Evolutionary conservation across 2,329 filamentous ascomycete species (phyloP).

Genomic region (Pseudogymnoascus sp.): DNA sequence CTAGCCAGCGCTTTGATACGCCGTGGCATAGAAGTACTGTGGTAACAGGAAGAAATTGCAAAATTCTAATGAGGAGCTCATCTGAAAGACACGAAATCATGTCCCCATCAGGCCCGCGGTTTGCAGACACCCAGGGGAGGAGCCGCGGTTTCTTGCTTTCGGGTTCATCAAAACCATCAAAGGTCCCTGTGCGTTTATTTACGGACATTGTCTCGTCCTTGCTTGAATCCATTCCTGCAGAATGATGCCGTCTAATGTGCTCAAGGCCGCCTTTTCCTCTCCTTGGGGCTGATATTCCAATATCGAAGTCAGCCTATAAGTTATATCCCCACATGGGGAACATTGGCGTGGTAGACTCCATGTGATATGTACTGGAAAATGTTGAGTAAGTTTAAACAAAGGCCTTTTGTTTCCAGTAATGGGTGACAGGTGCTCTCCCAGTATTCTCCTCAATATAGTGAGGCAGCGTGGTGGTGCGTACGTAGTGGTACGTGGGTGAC

Average conservation of each 20-base stretch:
- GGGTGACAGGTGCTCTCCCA: not conserved
- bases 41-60: conserved; percentile 64
- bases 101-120: conserved; percentile 35
- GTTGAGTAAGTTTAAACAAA: not conserved
- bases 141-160: not conserved
- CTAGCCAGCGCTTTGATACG: conserved; percentile 68
- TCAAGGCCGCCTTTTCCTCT: not conserved
- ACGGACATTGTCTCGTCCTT: not conserved
- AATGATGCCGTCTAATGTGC: not conserved
- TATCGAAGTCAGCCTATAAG: not conserved
- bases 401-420: not conserved
- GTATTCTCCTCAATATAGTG: not conserved
- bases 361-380: not conserved
- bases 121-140: not conserved
- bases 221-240: not conserved
- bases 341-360: not conserved
- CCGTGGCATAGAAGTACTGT: conserved; percentile 55
- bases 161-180: not conserved
- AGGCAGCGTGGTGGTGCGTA: not conserved
- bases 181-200: not conserved
- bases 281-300: not conserved
- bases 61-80: conserved; percentile 77
- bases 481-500: not conserved
- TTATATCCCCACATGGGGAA: not conserved
- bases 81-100: conserved; percentile 69